Evolutionary conservation across 2,329 filamentous ascomycete genomes (phyloP).

Genomic region (Ceratocystis papillata): DNA sequence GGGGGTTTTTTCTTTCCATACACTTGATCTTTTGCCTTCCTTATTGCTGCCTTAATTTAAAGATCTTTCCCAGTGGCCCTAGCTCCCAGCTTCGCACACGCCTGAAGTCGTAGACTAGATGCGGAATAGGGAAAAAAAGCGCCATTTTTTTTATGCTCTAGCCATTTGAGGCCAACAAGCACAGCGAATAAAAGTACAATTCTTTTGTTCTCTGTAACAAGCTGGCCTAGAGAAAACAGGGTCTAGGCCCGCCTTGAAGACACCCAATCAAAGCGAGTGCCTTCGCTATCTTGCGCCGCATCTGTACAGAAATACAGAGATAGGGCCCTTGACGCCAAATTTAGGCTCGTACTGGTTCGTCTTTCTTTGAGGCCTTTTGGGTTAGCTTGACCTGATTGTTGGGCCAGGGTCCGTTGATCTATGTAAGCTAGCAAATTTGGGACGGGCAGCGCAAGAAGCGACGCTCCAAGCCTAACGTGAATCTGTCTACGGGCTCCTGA

Average conservation of each 20-base stretch:
- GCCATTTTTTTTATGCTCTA: neutral
- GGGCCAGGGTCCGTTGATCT: neutral
- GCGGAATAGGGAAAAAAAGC: neutral
- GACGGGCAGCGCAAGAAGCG: neutral
- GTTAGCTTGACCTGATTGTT: constrained; percentile 2
- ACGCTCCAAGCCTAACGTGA: no score
- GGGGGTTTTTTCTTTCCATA: neutral
- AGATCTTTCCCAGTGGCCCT: neutral
- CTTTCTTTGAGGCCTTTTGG: neutral
- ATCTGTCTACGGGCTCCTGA: no score
- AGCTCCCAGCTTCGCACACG: neutral
- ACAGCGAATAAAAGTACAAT: neutral
- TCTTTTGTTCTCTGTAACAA: neutral
- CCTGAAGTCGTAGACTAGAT: neutral
- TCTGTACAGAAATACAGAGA: neutral
- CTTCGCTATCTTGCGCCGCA: neutral
- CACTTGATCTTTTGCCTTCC: neutral
- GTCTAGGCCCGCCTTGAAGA: neutral
- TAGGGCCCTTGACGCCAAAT: neutral
- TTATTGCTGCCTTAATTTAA: neutral
- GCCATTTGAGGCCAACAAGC: neutral
- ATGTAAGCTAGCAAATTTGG: neutral
- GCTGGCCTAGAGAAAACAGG: neutral
- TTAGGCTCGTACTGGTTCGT: neutral
- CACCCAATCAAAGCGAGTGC: neutral